A percentile compares a stretch with the other conserved stretches of the same genome.
phyloP scores from a whole-genome alignment of 2,329 filamentous ascomycete genomes.

The Penicillium sclerotiorum region DNA sequence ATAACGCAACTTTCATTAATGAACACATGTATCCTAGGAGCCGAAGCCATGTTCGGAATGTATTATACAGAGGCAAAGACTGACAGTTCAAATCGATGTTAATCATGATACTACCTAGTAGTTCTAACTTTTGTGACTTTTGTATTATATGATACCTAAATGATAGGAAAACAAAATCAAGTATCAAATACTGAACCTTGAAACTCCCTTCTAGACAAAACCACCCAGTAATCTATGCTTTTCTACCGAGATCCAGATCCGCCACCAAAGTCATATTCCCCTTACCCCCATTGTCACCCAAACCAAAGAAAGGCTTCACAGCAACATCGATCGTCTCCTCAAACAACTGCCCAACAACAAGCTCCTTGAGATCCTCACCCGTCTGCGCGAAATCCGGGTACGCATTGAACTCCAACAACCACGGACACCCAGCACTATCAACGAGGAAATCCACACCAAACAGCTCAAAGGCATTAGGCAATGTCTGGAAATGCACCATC shows the following conservation, averaged over 20 bases:
- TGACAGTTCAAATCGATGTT: no score
- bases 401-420: conserved; percentile 89
- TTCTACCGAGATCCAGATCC: conserved; percentile 45
- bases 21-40: no score
- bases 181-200: neutral
- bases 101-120: no score
- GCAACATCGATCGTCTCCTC: conserved; percentile 69
- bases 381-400: conserved; percentile 97
- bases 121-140: neutral
- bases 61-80: no score
- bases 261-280: conserved; percentile 43
- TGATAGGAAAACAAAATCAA: neutral
- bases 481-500: conserved; percentile 86
- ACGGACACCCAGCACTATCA: conserved; percentile 64
- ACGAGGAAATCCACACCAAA: conserved; percentile 92
- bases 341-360: conserved; percentile 76
- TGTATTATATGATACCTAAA: neutral
- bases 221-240: conserved; percentile 7
- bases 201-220: neutral
- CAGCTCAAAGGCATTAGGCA: conserved; percentile 87
- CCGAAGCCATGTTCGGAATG: no score
- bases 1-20: no score
- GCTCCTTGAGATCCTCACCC: conserved; percentile 68
- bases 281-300: conserved; percentile 24
- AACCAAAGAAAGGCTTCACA: conserved; percentile 68